These are phyloP conservation scores for Aspergillus phoenicis DNA, from an alignment of 2,329 filamentous ascomycete species.

Conservation along the genomic window DNA sequence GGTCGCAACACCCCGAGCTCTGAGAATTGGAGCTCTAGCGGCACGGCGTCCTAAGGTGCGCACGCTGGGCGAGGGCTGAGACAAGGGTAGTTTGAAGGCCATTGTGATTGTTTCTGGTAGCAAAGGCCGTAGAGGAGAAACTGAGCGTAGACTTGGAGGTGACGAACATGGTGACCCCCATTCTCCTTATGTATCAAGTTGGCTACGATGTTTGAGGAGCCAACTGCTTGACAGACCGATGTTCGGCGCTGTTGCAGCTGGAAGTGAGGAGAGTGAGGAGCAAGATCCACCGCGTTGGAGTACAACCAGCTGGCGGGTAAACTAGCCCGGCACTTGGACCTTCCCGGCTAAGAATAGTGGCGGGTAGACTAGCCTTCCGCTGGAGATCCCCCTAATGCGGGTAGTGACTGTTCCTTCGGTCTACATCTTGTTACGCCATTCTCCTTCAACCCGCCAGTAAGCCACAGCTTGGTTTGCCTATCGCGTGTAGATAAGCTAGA, in stretches of 20 bases:
- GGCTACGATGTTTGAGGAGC: neutral
- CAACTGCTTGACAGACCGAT: neutral
- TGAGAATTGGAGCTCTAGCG: slow-evolving; percentile 11
- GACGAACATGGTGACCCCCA: neutral
- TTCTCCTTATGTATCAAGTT: neutral
- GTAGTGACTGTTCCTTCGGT: neutral
- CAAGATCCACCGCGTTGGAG: neutral
- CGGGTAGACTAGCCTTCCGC: slow-evolving; percentile 2
- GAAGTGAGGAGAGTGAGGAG: neutral
- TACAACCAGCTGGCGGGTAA: neutral
- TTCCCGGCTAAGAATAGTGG: no score
- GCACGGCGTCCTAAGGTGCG: slow-evolving; percentile 16
- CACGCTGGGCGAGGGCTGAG: slow-evolving; percentile 1
- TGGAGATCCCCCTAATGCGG: neutral
- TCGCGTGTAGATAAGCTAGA: neutral
- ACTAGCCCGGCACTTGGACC: neutral
- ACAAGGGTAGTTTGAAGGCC: slow-evolving; percentile 6
- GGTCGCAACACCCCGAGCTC: slow-evolving; percentile 28
- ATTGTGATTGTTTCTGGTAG: neutral
- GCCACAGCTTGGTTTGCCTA: neutral
- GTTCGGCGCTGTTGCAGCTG: neutral
- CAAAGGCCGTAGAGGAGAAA: neutral
- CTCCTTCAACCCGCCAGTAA: neutral
- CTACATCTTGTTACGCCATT: neutral
- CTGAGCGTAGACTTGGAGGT: neutral